phyloP scores from a whole-genome alignment of 495 filamentous ascomycete species.

The Lasiosphaeriaceae sp. region DNA sequence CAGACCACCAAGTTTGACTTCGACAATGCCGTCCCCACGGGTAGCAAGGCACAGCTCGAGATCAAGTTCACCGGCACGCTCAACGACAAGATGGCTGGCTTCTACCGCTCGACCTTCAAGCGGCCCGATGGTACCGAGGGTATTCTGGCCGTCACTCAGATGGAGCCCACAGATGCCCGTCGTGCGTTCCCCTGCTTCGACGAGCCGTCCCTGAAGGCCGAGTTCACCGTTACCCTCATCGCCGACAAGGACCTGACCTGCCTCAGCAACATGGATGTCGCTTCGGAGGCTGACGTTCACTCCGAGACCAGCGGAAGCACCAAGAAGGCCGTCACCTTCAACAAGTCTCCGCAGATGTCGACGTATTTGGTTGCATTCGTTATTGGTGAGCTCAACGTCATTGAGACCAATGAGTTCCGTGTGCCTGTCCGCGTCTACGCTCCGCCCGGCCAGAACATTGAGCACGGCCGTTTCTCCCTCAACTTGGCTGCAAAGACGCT shows the following conservation, averaged over 20 bases:
- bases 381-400: conserved; percentile 70
- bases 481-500: conserved; percentile 64
- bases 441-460: conserved; percentile 58
- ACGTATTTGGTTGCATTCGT: conserved; percentile 76
- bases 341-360: conserved; percentile 70
- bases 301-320: conserved; percentile 49
- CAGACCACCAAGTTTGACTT: conserved; percentile 65
- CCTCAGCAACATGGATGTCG: conserved; percentile 78
- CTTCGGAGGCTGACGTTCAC: conserved; percentile 56
- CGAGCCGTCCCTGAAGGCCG: conserved; percentile 70
- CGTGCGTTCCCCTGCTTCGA: conserved; percentile 76
- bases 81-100: conserved; percentile 79
- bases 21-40: conserved; percentile 53
- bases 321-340: conserved; percentile 72
- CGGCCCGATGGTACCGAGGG: conserved; percentile 57
- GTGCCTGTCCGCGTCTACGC: conserved; percentile 70
- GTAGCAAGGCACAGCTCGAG: conserved; percentile 58
- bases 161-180: conserved; percentile 75
- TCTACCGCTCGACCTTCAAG: conserved; percentile 76
- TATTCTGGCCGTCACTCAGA: conserved; percentile 72
- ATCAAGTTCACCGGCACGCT: conserved; percentile 64
- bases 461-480: conserved; percentile 66
- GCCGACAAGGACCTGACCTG: conserved; percentile 71
- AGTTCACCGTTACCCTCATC: conserved; percentile 69
- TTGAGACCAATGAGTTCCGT: conserved; percentile 71